Base-by-base conservation (phyloP, 495 filamentous ascomycete species). In the Lophium mytilinum region DNA sequence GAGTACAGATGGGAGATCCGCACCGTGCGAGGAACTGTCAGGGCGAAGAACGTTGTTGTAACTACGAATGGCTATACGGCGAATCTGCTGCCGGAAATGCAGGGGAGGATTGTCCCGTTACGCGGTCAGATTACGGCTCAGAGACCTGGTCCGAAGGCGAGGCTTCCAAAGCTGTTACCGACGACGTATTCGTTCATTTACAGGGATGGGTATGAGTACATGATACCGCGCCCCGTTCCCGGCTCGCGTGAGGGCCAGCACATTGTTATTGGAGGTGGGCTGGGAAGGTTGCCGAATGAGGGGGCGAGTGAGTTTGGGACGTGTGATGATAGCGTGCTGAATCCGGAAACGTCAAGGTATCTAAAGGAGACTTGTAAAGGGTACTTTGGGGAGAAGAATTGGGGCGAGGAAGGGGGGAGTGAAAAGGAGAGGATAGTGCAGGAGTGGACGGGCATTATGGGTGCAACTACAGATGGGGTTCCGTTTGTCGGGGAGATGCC, bases 21-120 rank as follows among this genome's bases (percentile, higher is more conserved):
- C 24, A 88, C 85, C 2, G 53, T 67, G 12, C 72, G 81, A 21
- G 83, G 83, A 14, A 66, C 40, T 5, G 78, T 87, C n/a, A 64
- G 39, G 8, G 75, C 85, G 0, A 57, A 57, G 21, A 78, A 75
- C 43, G 73, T 89, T 2, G 73, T 89, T 9, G 66, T 88, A 47
- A 87, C 86, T 24, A 89, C 84, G 34, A 90, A 90, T 55, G 87
- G 82, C 19, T 89, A 88, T 62, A 82, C 84, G 1, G 78, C 82
- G 1, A 72, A 70, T 14, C 68, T 89, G 11, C 73, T 79, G 40
- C 75, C 78, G 4, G 62, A 71, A 17, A 79, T 88, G 50, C 76
- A 77, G 53, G 76, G 78, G n/a, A 61, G 76, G 15, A 81, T 89
- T 47, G 78, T 88, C 4, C 86, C 86, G 1, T 67, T 87, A 15